phyloP scores from a whole-genome alignment of 2,329 filamentous ascomycete genomes.

The Whalleya microplaca region DNA sequence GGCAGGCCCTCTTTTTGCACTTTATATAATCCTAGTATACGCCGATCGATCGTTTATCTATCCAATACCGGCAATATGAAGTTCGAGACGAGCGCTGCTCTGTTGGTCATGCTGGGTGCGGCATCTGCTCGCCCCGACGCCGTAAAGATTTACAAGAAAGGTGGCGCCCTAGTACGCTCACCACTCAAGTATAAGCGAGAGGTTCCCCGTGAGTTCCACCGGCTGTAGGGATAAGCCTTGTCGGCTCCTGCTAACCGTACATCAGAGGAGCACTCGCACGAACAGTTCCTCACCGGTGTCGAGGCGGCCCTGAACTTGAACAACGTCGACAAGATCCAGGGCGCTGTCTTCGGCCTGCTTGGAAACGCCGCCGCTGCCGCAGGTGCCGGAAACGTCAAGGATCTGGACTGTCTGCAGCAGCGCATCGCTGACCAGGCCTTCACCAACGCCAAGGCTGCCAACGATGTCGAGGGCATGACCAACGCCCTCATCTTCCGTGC shows the following conservation, averaged over 20 bases:
- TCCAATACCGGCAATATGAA: constrained; percentile 35
- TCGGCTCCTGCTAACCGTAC: constrained; percentile 4
- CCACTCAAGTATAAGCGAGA: constrained; percentile 35
- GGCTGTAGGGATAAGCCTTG: background rate
- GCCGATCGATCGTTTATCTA: constrained; percentile 23
- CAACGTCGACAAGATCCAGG: constrained; percentile 38
- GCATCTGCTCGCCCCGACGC: constrained; percentile 38
- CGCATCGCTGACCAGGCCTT: constrained; percentile 61
- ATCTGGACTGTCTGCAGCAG: constrained; percentile 51
- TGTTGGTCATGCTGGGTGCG: constrained; percentile 36
- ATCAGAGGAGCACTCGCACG: constrained; percentile 40
- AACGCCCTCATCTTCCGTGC: constrained; percentile 58
- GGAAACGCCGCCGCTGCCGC: constrained; percentile 53
- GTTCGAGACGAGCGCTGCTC: constrained; percentile 35
- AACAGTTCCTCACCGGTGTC: constrained; percentile 36
- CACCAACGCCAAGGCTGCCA: constrained; percentile 59
- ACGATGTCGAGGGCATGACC: constrained; percentile 57
- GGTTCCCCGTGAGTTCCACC: constrained; percentile 36
- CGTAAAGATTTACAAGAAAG: constrained; percentile 26
- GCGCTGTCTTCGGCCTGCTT: constrained; percentile 38
- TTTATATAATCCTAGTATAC: constrained; percentile 14
- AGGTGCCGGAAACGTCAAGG: constrained; percentile 45
- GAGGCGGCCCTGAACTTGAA: constrained; percentile 35
- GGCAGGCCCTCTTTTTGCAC: constrained; percentile 35
- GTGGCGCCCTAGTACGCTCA: constrained; percentile 7